phyloP scores from a whole-genome alignment of 169 alveolate species.

The Cryptosporidium meleagridis region DNA sequence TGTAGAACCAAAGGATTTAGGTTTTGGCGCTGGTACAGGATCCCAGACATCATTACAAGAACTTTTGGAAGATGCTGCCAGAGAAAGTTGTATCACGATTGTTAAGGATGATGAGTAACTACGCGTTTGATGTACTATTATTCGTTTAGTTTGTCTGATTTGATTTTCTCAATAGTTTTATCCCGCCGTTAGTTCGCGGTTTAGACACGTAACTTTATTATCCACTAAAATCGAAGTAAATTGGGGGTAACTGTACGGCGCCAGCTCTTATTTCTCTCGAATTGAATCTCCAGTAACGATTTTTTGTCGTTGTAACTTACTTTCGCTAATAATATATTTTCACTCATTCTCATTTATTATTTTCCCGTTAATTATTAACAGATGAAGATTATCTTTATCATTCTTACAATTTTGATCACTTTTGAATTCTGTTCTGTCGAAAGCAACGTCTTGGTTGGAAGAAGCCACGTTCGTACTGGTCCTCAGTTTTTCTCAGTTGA shows the following conservation, averaged over 20 bases:
- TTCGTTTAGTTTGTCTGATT: not conserved
- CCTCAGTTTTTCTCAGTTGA: not conserved
- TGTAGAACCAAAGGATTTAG: not conserved
- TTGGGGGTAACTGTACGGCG: not conserved
- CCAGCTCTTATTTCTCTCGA: not conserved
- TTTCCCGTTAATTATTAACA: not conserved
- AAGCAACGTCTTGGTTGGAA: not conserved
- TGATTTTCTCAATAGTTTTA: not conserved
- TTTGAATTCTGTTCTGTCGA: not conserved
- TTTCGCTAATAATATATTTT: not conserved
- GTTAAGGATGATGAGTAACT: not conserved
- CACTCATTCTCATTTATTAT: not conserved
- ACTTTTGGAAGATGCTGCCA: slow-evolving; percentile 7
- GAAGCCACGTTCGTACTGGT: not conserved
- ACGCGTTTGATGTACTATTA: not conserved
- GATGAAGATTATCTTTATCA: not conserved
- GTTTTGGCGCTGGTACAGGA: not conserved
- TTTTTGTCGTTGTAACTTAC: not conserved
- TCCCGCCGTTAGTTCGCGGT: not conserved
- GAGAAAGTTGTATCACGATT: not conserved
- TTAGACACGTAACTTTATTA: slow-evolving; percentile 22
- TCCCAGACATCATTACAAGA: not conserved
- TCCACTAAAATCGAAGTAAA: slow-evolving; percentile 10
- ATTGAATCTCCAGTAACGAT: not conserved
- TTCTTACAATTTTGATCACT: not conserved